Evolutionary conservation across 495 filamentous ascomycete genomes (phyloP).

Genomic region (Glonium stellatum): DNA sequence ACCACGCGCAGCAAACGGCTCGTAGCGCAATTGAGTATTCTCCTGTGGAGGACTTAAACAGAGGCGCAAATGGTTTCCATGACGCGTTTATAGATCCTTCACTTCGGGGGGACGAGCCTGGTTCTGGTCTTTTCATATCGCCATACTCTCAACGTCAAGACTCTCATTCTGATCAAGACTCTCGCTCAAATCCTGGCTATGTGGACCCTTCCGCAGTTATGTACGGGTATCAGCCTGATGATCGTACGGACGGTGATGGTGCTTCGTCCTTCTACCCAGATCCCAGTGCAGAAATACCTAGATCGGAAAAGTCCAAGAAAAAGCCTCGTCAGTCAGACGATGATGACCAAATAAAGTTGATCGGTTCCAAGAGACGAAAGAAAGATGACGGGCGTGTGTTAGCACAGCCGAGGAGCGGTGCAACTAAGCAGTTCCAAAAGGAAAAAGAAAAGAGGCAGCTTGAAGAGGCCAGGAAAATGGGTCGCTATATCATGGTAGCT

Average conservation of each 20-base stretch:
- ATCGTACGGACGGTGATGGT: constrained; percentile 13
- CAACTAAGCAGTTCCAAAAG: constrained; percentile 35
- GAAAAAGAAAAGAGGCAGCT: constrained; percentile 34
- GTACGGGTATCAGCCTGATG: constrained; percentile 22
- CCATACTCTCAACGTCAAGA: not conserved
- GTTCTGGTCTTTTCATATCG: not conserved
- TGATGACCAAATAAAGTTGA: constrained; percentile 18
- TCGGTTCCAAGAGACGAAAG: constrained; percentile 23
- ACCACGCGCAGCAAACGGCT: constrained; percentile 3
- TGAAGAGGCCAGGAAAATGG: constrained; percentile 36
- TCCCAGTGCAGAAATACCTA: constrained; percentile 18
- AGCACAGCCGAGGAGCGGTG: constrained; percentile 28
- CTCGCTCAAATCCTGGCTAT: constrained; percentile 19
- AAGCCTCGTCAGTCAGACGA: constrained; percentile 23
- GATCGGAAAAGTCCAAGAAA: constrained; percentile 17
- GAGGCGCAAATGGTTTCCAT: not conserved
- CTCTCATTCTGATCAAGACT: constrained; percentile 1
- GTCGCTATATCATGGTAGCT: constrained; percentile 33
- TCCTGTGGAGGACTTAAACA: constrained; percentile 5
- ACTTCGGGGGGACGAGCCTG: constrained; percentile 3
- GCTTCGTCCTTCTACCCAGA: constrained; percentile 16
- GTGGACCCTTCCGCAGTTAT: constrained; percentile 35
- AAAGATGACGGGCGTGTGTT: constrained; percentile 23
- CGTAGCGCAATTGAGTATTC: constrained; percentile 25
- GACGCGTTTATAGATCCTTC: constrained; percentile 16